phyloP scores from a whole-genome alignment of 805 yeast genomes.

The Metschnikowia matae region DNA sequence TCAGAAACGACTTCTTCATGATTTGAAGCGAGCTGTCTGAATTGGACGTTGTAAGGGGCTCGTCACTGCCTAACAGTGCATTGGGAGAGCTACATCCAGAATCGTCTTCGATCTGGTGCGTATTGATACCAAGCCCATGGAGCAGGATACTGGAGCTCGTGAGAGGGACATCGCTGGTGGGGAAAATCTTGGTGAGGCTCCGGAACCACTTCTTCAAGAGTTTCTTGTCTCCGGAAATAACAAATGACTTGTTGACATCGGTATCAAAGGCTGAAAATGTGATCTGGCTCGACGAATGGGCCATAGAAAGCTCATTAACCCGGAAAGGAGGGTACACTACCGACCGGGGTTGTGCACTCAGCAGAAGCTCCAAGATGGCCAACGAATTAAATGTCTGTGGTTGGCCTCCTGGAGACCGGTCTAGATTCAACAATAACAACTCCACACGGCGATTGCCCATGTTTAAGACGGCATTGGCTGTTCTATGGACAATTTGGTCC shows the following conservation, averaged over 20 bases:
- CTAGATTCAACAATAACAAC: slow-evolving; percentile 32
- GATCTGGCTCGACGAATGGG: slow-evolving; percentile 14
- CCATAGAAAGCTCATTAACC: slow-evolving; percentile 31
- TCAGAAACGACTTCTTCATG: slow-evolving; percentile 13
- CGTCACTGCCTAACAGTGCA: slow-evolving; percentile 4
- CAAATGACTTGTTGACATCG: slow-evolving; percentile 16
- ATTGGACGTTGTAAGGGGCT: background rate
- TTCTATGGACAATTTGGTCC: slow-evolving; percentile 34
- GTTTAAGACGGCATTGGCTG: slow-evolving; percentile 21
- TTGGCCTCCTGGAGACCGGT: background rate
- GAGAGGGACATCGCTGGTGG: slow-evolving; percentile 17
- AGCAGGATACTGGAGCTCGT: slow-evolving; percentile 9
- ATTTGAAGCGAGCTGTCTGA: slow-evolving; percentile 7
- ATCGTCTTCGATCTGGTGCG: slow-evolving; percentile 6
- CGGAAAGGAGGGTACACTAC: slow-evolving; percentile 42
- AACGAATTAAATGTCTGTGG: slow-evolving; percentile 28
- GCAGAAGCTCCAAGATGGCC: slow-evolving; percentile 30
- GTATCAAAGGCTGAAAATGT: slow-evolving; percentile 15
- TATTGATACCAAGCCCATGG: slow-evolving; percentile 17
- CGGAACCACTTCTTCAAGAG: slow-evolving; percentile 28
- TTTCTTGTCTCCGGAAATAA: slow-evolving; percentile 12
- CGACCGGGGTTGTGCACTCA: slow-evolving; percentile 22
- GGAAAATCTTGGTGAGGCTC: slow-evolving; percentile 32
- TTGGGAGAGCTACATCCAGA: background rate
- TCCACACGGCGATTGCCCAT: slow-evolving; percentile 23